Base-by-base conservation (phyloP, 2,329 filamentous ascomycete genomes). In the Nigrospora osmanthi region DNA sequence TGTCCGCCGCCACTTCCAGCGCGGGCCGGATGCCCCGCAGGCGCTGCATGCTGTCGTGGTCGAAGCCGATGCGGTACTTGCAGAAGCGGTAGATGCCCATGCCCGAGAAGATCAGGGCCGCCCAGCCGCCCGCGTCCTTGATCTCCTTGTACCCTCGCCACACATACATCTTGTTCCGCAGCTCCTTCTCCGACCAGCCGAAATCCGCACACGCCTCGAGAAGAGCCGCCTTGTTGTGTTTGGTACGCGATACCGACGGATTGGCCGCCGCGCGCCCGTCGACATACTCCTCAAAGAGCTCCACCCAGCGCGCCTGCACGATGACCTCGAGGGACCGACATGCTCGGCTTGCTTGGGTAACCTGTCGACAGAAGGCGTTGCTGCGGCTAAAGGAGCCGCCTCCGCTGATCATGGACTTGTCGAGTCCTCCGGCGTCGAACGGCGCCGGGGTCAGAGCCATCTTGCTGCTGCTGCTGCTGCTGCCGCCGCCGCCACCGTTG, bases 61-160 rank as follows among this genome's bases (percentile, higher is more conserved):
- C 67, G 52, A 79, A 78, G 5, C 71, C 72, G 1, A 72, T 70
- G 37, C 76, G 69, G 54, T 80, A 80, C 54, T 80, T 80, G 69
- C 75, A 80, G 56, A 79, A 76, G 9, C 76, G 67, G 56, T 80
- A 80, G 13, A 80, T 69, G 2, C 76, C 76, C 60, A 74, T 73
- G 32, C 76, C 75, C 5, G 76, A 70, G 50, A 80, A 80, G 2
- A 78, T 69, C 4, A 80, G 64, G 11, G 72, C 67, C 2, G 68
- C 70, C 75, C 75, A 80, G 3, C 76, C 76, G 3, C 72, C 76
- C 15, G 69, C 67, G 42, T 76, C 70, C 57, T 77, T 74, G 52
- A 80, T 78, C 54, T 79, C 74, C 49, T 75, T 71, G 55, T 80
- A 80, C 11, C 76, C 75, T 43, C 73, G 69, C 76, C 76, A 80